These are phyloP conservation scores for Xylariaceae sp. DNA, from an alignment of 2,329 filamentous ascomycete species.

Conservation along the genomic window DNA sequence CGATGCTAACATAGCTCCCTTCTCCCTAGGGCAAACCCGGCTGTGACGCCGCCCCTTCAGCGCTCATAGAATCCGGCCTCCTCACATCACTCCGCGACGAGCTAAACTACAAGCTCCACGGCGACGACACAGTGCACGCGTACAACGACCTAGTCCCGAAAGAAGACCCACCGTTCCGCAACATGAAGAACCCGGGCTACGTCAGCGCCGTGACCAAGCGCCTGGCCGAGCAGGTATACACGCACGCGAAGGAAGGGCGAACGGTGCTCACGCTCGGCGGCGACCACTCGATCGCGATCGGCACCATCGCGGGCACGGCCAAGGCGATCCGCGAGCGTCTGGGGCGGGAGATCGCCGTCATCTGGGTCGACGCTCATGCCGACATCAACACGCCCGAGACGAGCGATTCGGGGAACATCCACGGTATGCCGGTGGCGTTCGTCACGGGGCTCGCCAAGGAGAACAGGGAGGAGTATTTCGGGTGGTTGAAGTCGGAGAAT, in stretches of 20 bases:
- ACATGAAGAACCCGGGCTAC: conserved; percentile 89
- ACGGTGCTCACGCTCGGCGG: conserved; percentile 91
- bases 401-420: conserved; percentile 86
- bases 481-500: conserved; percentile 78
- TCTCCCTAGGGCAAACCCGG: conserved; percentile 69
- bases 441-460: conserved; percentile 79
- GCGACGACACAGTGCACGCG: conserved; percentile 76
- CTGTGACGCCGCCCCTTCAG: conserved; percentile 85
- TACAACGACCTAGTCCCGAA: conserved; percentile 72
- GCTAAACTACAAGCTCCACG: conserved; percentile 82
- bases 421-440: conserved; percentile 97
- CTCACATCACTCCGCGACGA: conserved; percentile 79
- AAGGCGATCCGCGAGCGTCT: conserved; percentile 82
- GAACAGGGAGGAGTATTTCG: conserved; percentile 75
- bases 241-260: conserved; percentile 75
- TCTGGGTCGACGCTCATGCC: conserved; percentile 97
- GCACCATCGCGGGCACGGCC: conserved; percentile 82
- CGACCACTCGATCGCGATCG: conserved; percentile 95
- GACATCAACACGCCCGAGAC: conserved; percentile 97
- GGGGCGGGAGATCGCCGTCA: conserved; percentile 80
- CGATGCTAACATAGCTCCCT: conserved; percentile 13
- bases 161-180: conserved; percentile 73
- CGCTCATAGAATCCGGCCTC: conserved; percentile 83
- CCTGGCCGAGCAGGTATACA: conserved; percentile 81
- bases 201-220: conserved; percentile 80